Base-by-base conservation (phyloP, 108 stramenopile genomes). In the Asterionellopsis glacialis region DNA sequence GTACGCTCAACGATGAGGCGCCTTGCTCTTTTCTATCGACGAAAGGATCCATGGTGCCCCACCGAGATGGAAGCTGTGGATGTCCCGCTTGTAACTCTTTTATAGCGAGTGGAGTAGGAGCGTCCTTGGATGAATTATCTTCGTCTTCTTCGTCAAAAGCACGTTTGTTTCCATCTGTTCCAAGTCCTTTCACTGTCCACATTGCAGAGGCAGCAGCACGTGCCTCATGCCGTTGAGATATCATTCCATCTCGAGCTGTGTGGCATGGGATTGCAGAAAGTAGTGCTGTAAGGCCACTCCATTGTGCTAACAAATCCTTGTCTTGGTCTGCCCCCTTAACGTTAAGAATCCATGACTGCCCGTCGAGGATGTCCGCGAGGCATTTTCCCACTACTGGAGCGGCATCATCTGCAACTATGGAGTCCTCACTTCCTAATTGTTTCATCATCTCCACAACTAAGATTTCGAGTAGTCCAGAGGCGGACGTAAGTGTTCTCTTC, bases 191-290 rank as follows among this genome's bases (percentile, higher is more conserved):
- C 9, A 83, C 73, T 64, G 83, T 70, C 92, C 92, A 93, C 84
- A 93, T 89, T 23, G 79, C 71, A 24, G 92, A 80, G 45, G 92
- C 87, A 19, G 81, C 69, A 13, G 92, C 82, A 44, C 92, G 67
- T 27, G 92, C 92, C 66, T 93, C 92, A 39, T 84, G 73, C 25
- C 87, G 75, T 45, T 73, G 76, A 16, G 88, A 68, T 7, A 90
- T 24, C 57, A 79, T 82, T 24, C 85, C 92, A 43, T 84, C 92
- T 64, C 84, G 72, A 12, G 92, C 80, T 19, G 87, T 87, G 67
- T 93, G 92, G 38, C 92, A 87, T 13, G 80, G 63, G 63, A 79
- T 86, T 25, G 85, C 68, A 28, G 86, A 62, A 64, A 88, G 74
- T n/a, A 88, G 59, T 9, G 84, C 65, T 50, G 87, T 79, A n/a